Evolutionary conservation across 805 yeast species (phyloP).

Genomic region (Saccharomycopsis olivae): DNA sequence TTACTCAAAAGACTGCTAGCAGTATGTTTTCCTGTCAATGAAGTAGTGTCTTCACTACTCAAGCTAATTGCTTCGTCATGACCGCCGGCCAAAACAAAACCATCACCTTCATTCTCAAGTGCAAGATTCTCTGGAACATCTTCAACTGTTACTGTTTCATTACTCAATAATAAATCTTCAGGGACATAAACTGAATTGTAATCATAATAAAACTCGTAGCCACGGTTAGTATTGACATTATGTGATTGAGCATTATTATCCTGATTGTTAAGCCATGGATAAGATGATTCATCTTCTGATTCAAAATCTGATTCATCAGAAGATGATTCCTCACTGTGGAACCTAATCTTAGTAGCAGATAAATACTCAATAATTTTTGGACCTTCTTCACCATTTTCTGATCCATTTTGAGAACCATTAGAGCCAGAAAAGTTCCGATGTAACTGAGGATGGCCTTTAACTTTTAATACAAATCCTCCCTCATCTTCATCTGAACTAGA

Average conservation of each 20-base stretch:
- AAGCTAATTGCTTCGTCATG: slow-evolving; percentile 16
- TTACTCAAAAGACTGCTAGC: background rate
- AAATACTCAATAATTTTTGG: slow-evolving; percentile 56
- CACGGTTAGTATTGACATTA: slow-evolving; percentile 60
- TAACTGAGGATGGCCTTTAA: slow-evolving; percentile 32
- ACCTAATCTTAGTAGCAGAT: slow-evolving; percentile 80
- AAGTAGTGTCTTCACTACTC: slow-evolving; percentile 13
- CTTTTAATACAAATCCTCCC: slow-evolving; percentile 55
- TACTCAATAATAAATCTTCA: slow-evolving; percentile 11
- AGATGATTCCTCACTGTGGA: slow-evolving; percentile 47
- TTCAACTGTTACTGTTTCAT: slow-evolving; percentile 6
- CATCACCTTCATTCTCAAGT: slow-evolving; percentile 11
- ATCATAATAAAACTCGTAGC: slow-evolving; percentile 70
- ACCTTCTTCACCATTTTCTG: slow-evolving; percentile 2
- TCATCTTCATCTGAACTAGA: slow-evolving; percentile 33
- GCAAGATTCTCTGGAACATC: slow-evolving; percentile 18
- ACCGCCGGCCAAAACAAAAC: slow-evolving; percentile 14
- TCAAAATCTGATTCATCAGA: slow-evolving; percentile 23
- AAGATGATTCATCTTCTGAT: slow-evolving; percentile 10
- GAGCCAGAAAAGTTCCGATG: slow-evolving; percentile 18
- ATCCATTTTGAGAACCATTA: background rate
- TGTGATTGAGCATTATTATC: slow-evolving; percentile 48
- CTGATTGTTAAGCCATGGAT: background rate
- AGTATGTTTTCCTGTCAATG: slow-evolving; percentile 7
- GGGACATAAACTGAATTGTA: slow-evolving; percentile 58